Conservation (phyloP, 2,329 filamentous ascomycete genomes). For the Plenodomus tracheiphilus region DNA sequence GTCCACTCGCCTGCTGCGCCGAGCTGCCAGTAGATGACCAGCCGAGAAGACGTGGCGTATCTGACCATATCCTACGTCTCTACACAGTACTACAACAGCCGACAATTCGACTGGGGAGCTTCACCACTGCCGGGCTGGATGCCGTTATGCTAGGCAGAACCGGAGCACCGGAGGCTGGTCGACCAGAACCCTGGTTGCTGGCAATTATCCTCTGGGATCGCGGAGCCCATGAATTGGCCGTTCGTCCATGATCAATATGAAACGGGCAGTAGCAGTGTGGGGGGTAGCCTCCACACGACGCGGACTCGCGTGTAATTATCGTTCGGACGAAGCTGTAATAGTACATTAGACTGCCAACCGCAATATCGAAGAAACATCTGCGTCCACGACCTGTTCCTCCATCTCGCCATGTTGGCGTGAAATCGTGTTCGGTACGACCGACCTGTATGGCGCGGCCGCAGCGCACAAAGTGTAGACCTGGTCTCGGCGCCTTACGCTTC, state of each 20-base stretch:
- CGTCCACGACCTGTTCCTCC: too few species aligned
- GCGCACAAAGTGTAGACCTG: conserved; percentile 14
- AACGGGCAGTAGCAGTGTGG: neutral
- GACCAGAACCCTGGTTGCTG: neutral
- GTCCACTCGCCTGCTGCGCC: conserved; percentile 4
- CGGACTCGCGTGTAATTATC: too few species aligned
- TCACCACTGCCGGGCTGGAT: neutral
- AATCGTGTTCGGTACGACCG: neutral
- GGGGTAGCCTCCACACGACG: neutral
- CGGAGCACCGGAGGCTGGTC: neutral
- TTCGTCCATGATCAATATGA: neutral
- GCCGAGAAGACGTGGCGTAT: conserved; percentile 13
- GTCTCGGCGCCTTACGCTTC: conserved; percentile 2
- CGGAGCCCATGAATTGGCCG: neutral
- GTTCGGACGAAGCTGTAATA: too few species aligned
- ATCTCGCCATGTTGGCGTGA: neutral
- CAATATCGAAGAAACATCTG: too few species aligned
- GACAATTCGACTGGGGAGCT: neutral
- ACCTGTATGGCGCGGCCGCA: neutral
- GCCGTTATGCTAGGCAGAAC: neutral
- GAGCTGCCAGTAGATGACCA: conserved; percentile 7
- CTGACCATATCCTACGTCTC: neutral
- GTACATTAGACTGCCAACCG: too few species aligned
- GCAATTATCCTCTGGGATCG: neutral
- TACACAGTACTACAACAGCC: neutral